Evolutionary conservation across 208 protist genomes (phyloP).

Genomic region (Dictyostelium gargantuum): DNA sequence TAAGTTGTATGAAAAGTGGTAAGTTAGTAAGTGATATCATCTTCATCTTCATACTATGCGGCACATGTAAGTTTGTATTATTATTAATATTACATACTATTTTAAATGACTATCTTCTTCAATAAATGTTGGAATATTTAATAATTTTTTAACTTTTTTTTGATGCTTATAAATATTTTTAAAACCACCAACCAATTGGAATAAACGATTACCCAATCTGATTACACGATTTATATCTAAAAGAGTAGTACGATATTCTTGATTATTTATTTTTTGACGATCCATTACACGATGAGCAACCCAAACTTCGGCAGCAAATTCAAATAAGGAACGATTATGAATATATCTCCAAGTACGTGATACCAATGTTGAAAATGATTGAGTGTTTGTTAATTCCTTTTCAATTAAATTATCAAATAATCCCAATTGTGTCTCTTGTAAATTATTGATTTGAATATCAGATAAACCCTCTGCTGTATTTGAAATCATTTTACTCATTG

Average conservation of each 20-base stretch:
- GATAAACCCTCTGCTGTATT: conserved; percentile 66
- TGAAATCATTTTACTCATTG: conserved; percentile 69
- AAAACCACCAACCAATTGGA: not conserved
- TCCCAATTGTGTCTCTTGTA: conserved; percentile 69
- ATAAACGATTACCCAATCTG: not conserved
- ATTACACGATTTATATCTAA: conserved; percentile 65
- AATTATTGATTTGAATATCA: conserved; percentile 76
- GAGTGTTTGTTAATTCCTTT: conserved; percentile 17
- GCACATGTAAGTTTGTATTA: too few relatives aligned
- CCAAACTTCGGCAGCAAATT: conserved; percentile 46
- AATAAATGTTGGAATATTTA: conserved; percentile 67
- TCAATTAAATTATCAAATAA: conserved; percentile 72
- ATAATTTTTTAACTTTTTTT: conserved; percentile 66
- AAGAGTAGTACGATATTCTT: conserved; percentile 66
- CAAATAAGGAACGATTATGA: conserved; percentile 51
- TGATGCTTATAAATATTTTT: conserved; percentile 68
- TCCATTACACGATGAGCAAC: conserved; percentile 67
- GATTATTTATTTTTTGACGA: conserved; percentile 60
- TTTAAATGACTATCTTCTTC: conserved; percentile 40
- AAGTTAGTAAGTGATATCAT: too few relatives aligned
- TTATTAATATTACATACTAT: conserved; percentile 2
- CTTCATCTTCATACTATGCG: too few relatives aligned
- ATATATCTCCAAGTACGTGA: conserved; percentile 34
- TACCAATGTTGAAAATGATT: not conserved
- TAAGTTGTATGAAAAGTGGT: too few relatives aligned